These are phyloP conservation scores for Graphilbum sp. DNA, from an alignment of 2,329 filamentous ascomycete species.

Conservation along the genomic window DNA sequence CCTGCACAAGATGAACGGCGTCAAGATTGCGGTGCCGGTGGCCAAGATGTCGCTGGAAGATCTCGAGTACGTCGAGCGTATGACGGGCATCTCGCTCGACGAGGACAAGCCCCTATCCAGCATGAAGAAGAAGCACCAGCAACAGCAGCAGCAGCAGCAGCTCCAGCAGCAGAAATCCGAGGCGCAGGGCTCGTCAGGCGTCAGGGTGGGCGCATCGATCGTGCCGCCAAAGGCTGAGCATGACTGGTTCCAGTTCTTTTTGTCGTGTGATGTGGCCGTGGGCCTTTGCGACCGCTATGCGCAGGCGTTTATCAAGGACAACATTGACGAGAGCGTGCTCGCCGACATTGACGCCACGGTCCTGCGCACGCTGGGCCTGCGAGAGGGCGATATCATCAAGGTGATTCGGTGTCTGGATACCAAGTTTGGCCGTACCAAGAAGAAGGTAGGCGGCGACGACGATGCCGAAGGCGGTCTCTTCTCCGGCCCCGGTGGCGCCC, in stretches of 20 bases:
- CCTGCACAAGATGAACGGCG: constrained; percentile 91
- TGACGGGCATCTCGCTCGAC: constrained; percentile 77
- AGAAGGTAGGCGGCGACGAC: constrained; percentile 40
- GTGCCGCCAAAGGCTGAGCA: constrained; percentile 58
- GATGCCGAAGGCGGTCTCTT: constrained; percentile 58
- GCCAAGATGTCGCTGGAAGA: constrained; percentile 92
- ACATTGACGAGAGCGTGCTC: constrained; percentile 87
- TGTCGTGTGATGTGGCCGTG: constrained; percentile 78
- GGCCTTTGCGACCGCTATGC: constrained; percentile 91
- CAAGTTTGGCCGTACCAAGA: constrained; percentile 55
- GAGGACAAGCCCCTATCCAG: constrained; percentile 89
- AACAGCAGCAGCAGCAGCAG: constrained; percentile 9
- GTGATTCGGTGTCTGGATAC: constrained; percentile 79
- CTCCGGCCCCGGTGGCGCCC: constrained; percentile 75
- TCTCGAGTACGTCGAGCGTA: constrained; percentile 81
- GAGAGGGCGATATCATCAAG: constrained; percentile 91
- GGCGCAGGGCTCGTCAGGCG: constrained; percentile 13
- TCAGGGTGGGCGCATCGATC: constrained; percentile 43
- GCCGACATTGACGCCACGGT: constrained; percentile 76
- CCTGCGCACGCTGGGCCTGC: constrained; percentile 75
- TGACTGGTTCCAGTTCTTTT: constrained; percentile 98
- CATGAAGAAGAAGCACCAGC: constrained; percentile 36
- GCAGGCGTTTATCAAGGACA: constrained; percentile 74
- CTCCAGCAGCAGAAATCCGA: too few relatives aligned
- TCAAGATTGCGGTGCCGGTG: constrained; percentile 94